Conservation (phyloP, 768 basidiomycete species). For the Rhizopogon vinicolor region DNA sequence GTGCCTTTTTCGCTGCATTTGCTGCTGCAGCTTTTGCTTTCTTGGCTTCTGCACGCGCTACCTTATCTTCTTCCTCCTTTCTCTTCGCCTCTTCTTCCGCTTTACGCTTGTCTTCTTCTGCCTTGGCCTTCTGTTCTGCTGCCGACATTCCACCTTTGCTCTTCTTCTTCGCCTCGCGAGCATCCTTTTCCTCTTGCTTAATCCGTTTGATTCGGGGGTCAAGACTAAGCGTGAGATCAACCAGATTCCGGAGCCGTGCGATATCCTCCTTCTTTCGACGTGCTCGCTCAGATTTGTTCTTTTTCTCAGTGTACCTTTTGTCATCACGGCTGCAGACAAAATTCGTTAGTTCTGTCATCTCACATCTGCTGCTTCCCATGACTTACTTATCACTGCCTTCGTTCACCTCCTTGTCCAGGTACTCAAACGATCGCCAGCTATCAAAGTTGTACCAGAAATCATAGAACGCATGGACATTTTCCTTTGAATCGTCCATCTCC, state of each 20-base stretch:
- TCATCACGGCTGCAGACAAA: constrained; percentile 77
- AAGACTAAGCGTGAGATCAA: constrained; percentile 76
- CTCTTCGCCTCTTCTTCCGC: constrained; percentile 68
- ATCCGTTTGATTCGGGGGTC: constrained; percentile 98
- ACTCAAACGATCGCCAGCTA: constrained; percentile 97
- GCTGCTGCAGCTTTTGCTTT: constrained; percentile 83
- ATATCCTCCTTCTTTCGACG: constrained; percentile 97
- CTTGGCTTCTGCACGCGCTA: constrained; percentile 69
- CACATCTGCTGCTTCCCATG: background rate
- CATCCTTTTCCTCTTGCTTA: constrained; percentile 94
- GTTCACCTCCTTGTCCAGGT: constrained; percentile 96
- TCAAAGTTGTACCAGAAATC: constrained; percentile 99
- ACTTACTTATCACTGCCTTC: constrained; percentile 92
- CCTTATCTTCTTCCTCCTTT: constrained; percentile 83
- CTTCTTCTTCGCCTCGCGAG: constrained; percentile 88
- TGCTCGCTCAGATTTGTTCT: constrained; percentile 97
- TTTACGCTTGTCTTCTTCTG: constrained; percentile 55
- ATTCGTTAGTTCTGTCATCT: background rate
- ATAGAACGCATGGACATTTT: constrained; percentile 89
- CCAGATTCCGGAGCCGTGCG: constrained; percentile 78
- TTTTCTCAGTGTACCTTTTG: constrained; percentile 98
- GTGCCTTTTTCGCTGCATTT: constrained; percentile 88
- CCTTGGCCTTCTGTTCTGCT: constrained; percentile 46
- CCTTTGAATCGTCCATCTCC: constrained; percentile 62
- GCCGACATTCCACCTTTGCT: constrained; percentile 35